A percentile compares a stretch with the other conserved stretches of the same genome.
Conservation (phyloP, 2,329 filamentous ascomycete genomes). For the Stagonosporopsis tanaceti region DNA sequence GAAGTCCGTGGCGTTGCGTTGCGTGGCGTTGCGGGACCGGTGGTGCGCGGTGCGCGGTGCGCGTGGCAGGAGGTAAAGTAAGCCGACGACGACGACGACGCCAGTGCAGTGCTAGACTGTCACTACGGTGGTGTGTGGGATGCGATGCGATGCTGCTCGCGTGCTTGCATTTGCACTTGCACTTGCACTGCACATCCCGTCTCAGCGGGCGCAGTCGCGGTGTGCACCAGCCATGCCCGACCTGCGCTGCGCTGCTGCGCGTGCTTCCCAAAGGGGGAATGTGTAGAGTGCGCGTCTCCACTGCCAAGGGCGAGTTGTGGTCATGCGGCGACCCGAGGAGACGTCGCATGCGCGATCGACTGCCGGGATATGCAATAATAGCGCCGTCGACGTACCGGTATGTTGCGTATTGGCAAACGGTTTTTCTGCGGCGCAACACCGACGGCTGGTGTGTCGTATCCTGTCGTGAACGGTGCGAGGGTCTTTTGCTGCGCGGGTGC, state of each 20-base stretch:
- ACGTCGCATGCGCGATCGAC: slow-evolving; percentile 24
- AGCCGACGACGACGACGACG: too few species aligned
- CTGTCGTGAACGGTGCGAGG: slow-evolving; percentile 19
- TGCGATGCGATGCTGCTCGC: slow-evolving; percentile 8
- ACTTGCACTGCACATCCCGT: slow-evolving; percentile 11
- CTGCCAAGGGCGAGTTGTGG: slow-evolving; percentile 15
- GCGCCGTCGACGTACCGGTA: slow-evolving; percentile 24
- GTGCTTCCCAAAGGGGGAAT: slow-evolving; percentile 7
- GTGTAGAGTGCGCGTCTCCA: slow-evolving; percentile 9
- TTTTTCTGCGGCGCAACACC: slow-evolving; percentile 7
- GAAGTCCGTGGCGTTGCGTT: slow-evolving; percentile 1
- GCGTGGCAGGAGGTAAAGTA: too few species aligned
- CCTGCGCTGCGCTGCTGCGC: neutral
- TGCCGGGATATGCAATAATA: slow-evolving; percentile 10
- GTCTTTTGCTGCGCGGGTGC: slow-evolving; percentile 25
- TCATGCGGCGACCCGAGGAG: slow-evolving; percentile 30
- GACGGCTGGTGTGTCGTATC: neutral
- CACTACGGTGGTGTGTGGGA: neutral
- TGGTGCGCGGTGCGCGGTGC: too few species aligned
- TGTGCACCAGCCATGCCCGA: too few species aligned
- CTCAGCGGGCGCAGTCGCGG: neutral
- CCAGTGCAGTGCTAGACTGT: neutral
- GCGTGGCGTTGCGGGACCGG: neutral
- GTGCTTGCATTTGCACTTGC: neutral
- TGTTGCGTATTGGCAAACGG: too few species aligned